Percentiles rank a stretch among this genome's conserved stretches.
Conservation (phyloP, 192 early-diverging fungal species). For the Rhizophagus sp. region DNA sequence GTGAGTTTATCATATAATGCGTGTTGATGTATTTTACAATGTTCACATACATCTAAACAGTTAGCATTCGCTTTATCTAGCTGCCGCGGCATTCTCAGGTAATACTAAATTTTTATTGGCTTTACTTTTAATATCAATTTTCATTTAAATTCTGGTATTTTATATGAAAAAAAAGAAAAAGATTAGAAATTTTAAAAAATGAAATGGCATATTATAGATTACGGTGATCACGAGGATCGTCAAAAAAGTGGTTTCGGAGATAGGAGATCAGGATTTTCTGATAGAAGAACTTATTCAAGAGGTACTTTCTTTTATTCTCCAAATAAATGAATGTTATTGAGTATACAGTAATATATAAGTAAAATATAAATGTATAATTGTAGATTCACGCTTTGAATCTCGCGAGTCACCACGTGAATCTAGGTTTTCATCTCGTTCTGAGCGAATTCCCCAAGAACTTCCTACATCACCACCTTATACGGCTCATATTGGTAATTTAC, state of each 20-base stretch:
- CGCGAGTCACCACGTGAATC: conserved; percentile 44
- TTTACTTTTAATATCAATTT: neutral
- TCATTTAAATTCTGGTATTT: neutral
- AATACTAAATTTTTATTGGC: neutral
- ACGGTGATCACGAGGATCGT: neutral
- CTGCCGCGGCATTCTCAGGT: conserved; percentile 27
- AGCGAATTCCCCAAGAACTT: conserved; percentile 57
- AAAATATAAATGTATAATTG: neutral
- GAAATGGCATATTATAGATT: neutral
- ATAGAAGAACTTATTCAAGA: conserved; percentile 16
- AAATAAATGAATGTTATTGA: too few relatives aligned
- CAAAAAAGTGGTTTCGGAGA: conserved; percentile 18
- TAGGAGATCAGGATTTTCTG: neutral
- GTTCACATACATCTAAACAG: conserved; percentile 18
- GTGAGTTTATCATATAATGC: conserved; percentile 44
- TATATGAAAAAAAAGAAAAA: neutral
- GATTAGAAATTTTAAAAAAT: neutral
- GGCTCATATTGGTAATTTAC: conserved; percentile 88
- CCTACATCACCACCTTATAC: conserved; percentile 89
- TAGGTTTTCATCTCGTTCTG: conserved; percentile 37
- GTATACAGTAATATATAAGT: too few relatives aligned
- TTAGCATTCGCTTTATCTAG: conserved; percentile 20
- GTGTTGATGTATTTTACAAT: conserved; percentile 22
- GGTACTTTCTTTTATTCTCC: neutral
- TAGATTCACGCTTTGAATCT: conserved; percentile 35